Evolutionary conservation across 2,329 filamentous ascomycete genomes (phyloP).

Genomic region (Sarocladium kiliense): DNA sequence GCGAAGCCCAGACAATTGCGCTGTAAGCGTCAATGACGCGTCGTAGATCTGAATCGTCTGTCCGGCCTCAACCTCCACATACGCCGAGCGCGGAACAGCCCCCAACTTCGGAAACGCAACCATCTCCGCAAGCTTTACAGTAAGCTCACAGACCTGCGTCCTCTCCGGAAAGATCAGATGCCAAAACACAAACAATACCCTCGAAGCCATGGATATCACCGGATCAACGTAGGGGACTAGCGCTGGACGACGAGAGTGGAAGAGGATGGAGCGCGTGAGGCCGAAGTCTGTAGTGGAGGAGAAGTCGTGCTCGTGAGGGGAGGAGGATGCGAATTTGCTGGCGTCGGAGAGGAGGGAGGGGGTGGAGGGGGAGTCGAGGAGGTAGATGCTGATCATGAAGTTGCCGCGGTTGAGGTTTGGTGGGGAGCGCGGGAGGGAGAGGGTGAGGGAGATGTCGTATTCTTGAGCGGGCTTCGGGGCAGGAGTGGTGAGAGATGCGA

Average conservation of each 20-base stretch:
- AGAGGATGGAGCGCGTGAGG: conserved; percentile 37
- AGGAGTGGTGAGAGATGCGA: conserved; percentile 38
- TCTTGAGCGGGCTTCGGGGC: conserved; percentile 66
- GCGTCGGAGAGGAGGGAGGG: conserved; percentile 20
- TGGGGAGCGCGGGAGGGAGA: conserved; percentile 74
- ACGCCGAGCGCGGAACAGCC: conserved; percentile 36
- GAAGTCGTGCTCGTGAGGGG: conserved; percentile 13
- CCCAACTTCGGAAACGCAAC: conserved; percentile 52
- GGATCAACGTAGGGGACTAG: conserved; percentile 76
- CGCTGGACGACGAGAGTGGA: conserved; percentile 65
- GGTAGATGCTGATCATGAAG: conserved; percentile 84
- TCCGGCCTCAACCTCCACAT: conserved; percentile 64
- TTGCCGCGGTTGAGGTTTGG: conserved; percentile 75
- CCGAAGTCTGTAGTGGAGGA: background rate
- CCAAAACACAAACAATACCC: conserved; percentile 59
- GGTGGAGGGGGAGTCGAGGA: conserved; percentile 46
- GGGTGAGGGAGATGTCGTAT: conserved; percentile 75
- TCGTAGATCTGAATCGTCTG: conserved; percentile 72
- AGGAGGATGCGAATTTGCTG: conserved; percentile 22
- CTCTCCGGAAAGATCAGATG: conserved; percentile 63
- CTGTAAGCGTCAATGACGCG: conserved; percentile 63
- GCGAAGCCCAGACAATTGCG: conserved; percentile 68
- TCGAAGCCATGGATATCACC: conserved; percentile 56
- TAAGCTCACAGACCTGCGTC: conserved; percentile 42
- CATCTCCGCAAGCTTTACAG: conserved; percentile 67